These are phyloP conservation scores for Globisporangium nunn DNA, from an alignment of 352 stramenopile genomes.

Conservation along the genomic window DNA sequence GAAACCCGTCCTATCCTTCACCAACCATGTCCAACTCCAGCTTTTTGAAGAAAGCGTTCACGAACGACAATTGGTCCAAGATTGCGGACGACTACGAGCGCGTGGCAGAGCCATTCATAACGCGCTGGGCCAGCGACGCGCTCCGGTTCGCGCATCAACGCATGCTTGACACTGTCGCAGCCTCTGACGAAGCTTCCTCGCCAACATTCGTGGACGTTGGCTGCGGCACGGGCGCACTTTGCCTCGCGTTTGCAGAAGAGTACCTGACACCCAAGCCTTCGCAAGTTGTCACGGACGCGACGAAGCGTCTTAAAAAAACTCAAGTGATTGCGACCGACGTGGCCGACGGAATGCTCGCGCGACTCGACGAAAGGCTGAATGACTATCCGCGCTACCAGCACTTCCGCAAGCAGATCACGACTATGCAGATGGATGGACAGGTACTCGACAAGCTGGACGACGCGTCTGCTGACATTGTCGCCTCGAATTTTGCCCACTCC, in stretches of 20 bases:
- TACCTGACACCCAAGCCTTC: not conserved
- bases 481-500: slow-evolving; percentile 34
- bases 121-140: not conserved
- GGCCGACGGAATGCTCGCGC: slow-evolving; percentile 31
- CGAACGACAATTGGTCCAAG: slow-evolving; percentile 33
- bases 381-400: slow-evolving; percentile 7
- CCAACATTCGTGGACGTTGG: slow-evolving; percentile 1
- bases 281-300: too few species aligned
- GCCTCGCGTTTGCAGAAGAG: slow-evolving; percentile 4
- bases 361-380: slow-evolving; percentile 19
- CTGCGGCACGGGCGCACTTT: not conserved
- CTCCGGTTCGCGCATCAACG: slow-evolving; percentile 1
- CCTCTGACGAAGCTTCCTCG: too few species aligned
- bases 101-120: not conserved
- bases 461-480: slow-evolving; percentile 26
- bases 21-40: too few species aligned
- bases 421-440: slow-evolving; percentile 32
- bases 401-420: slow-evolving; percentile 21
- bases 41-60: slow-evolving; percentile 44
- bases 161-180: not conserved
- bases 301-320: not conserved
- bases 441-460: slow-evolving; percentile 22
- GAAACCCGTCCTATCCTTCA: too few species aligned
- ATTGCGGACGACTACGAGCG: slow-evolving; percentile 1
- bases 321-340: slow-evolving; percentile 36